Percentiles rank a stretch among this genome's conserved stretches.
Evolutionary conservation across 495 filamentous ascomycete species (phyloP).

Genomic region (Talaromyces stipitatus): DNA sequence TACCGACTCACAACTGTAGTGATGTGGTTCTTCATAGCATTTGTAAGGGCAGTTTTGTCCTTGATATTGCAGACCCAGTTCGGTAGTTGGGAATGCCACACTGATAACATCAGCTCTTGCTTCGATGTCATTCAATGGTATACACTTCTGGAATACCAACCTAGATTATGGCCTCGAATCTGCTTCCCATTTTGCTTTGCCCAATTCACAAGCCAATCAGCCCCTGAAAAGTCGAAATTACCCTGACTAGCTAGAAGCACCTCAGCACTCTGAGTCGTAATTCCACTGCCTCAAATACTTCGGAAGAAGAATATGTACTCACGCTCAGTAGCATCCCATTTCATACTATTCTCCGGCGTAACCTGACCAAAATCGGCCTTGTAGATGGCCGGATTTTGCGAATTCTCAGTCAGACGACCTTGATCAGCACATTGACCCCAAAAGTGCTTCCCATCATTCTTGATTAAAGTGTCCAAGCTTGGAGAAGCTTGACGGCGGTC

Average conservation of each 20-base stretch:
- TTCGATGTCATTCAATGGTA: too few relatives aligned
- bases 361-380: background rate
- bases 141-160: too few relatives aligned
- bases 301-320: background rate
- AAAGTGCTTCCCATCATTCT: background rate
- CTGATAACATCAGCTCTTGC: too few relatives aligned
- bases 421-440: background rate
- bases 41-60: too few relatives aligned
- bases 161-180: too few relatives aligned
- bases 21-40: too few relatives aligned
- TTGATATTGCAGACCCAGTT: too few relatives aligned
- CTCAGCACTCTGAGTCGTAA: too few relatives aligned
- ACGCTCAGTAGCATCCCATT: background rate
- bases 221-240: too few relatives aligned
- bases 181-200: background rate
- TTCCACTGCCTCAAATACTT: background rate
- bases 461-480: background rate
- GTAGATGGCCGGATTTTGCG: background rate
- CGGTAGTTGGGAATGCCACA: too few relatives aligned
- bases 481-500: background rate
- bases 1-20: too few relatives aligned
- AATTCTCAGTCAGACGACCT: background rate
- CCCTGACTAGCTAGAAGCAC: background rate
- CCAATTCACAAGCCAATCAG: background rate
- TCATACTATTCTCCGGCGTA: background rate